Evolutionary conservation across 108 stramenopile genomes (phyloP).

Genomic region (Halocafeteria seosinensis): DNA sequence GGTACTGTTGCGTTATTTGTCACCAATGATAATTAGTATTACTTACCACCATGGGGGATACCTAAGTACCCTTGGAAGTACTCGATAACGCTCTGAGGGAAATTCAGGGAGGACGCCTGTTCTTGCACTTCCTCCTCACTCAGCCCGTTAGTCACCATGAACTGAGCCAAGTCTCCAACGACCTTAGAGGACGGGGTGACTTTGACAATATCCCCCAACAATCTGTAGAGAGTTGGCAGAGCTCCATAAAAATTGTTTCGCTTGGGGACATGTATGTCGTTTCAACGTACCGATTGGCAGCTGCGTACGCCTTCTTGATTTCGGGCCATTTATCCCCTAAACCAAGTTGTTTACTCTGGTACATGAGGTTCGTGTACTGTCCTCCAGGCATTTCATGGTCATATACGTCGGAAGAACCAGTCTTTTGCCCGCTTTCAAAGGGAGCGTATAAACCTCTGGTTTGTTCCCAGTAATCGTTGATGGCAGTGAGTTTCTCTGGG

Average conservation of each 20-base stretch:
- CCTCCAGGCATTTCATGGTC: constrained; percentile 89
- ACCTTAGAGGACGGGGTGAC: constrained; percentile 88
- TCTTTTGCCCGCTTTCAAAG: constrained; percentile 84
- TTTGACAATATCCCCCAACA: constrained; percentile 90
- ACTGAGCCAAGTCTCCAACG: constrained; percentile 85
- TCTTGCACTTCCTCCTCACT: constrained; percentile 67
- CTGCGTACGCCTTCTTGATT: constrained; percentile 72
- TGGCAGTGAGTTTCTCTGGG: constrained; percentile 36
- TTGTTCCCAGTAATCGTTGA: constrained; percentile 86
- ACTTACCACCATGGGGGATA: neutral
- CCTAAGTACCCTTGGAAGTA: constrained; percentile 59
- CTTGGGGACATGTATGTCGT: no score
- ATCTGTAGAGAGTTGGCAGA: no score
- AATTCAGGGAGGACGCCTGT: constrained; percentile 61
- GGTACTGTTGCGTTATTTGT: constrained; percentile 70
- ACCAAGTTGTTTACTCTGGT: constrained; percentile 71
- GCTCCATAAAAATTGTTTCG: no score
- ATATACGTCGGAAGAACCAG: constrained; percentile 76
- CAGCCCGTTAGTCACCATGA: constrained; percentile 74
- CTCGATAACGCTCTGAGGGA: constrained; percentile 75
- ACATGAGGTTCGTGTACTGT: constrained; percentile 87
- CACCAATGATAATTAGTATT: no score
- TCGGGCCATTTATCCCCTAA: constrained; percentile 70
- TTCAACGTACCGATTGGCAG: no score
- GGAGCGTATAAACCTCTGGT: constrained; percentile 73